Conservation (phyloP, 2,329 filamentous ascomycete genomes). For the Hymenoscyphus linearis region DNA sequence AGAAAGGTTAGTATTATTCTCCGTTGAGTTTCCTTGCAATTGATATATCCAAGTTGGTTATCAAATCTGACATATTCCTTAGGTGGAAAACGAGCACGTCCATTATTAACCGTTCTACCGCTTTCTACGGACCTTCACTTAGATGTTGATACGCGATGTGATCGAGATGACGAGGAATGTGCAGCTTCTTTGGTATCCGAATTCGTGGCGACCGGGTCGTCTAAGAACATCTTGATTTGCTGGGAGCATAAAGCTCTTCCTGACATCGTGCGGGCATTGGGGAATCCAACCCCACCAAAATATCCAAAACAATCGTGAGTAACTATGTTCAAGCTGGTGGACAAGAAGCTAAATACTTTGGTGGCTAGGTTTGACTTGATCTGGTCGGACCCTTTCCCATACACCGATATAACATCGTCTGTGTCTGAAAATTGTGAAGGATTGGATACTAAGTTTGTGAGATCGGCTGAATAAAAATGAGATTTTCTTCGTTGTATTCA, state of each 20-base stretch:
- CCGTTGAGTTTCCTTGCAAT: not conserved
- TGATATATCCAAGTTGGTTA: not conserved
- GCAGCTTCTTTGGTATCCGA: constrained; percentile 45
- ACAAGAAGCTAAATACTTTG: constrained; percentile 6
- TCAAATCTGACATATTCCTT: constrained; percentile 17
- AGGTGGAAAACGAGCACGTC: constrained; percentile 48
- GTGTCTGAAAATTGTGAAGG: constrained; percentile 50
- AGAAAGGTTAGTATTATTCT: constrained; percentile 35
- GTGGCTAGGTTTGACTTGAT: constrained; percentile 45
- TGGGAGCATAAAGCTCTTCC: constrained; percentile 53
- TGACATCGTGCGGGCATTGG: constrained; percentile 47
- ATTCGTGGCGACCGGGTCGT: constrained; percentile 40
- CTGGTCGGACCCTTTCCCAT: constrained; percentile 50
- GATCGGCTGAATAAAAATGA: not conserved
- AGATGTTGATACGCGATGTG: constrained; percentile 49
- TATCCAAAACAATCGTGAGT: constrained; percentile 45
- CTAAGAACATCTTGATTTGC: constrained; percentile 51
- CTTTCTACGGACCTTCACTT: constrained; percentile 51
- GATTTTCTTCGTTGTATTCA: not conserved
- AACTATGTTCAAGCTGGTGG: not conserved
- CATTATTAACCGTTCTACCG: constrained; percentile 52
- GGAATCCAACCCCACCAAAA: constrained; percentile 42
- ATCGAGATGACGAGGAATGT: constrained; percentile 49
- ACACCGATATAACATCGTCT: constrained; percentile 39
- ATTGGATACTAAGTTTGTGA: constrained; percentile 35